Base-by-base conservation (phyloP, 345 rosid species). In the Erucastrum elatum region DNA sequence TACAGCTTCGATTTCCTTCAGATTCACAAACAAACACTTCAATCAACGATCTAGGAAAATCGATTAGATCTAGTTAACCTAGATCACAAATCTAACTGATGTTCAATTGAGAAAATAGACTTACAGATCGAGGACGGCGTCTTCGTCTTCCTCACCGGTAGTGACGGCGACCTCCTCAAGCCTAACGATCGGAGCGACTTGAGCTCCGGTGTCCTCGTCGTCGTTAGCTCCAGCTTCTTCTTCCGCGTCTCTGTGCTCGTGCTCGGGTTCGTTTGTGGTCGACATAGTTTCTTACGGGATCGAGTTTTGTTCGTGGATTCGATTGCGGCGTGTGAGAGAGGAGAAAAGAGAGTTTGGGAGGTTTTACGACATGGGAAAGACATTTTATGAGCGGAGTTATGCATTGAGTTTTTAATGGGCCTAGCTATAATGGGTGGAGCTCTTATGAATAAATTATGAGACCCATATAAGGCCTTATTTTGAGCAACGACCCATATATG, bases 191-290 rank as follows among this genome's bases (percentile, higher is more conserved):
- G 98, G 97, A 37, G 97, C 97, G 8, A 94, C 85, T 81, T 90
- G 97, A 76, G 93, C 99, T 33, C 99, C 97, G 66, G 99, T 93
- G 80, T 95, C 99, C 84, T 94, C 98, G 41, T 94, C 98, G 4
- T 94, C 97, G 68, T 80, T 90, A 74, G 92, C 87, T 31, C 85
- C 90, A 6, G 88, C 77, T 4, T 88, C 93, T 68, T 89, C 97
- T 68, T 89, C 97, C 2, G 84, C 96, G 13, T 89, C 98, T 77
- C 91, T 82, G 85, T 65, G 87, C 80, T 82, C 85, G 84, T 70
- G 87, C 55, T 86, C 83, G 21, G 93, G 93, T 30, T 88, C 90
- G 21, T 67, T 82, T 84, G 79, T 86, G 8, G 94, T 86, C 11
- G 94, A 90, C 97, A 92, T 92, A 72, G 60, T 69, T 16, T 17